Base-by-base conservation (phyloP, 164 flowering plant species). In the Magnolia changhungtana region DNA sequence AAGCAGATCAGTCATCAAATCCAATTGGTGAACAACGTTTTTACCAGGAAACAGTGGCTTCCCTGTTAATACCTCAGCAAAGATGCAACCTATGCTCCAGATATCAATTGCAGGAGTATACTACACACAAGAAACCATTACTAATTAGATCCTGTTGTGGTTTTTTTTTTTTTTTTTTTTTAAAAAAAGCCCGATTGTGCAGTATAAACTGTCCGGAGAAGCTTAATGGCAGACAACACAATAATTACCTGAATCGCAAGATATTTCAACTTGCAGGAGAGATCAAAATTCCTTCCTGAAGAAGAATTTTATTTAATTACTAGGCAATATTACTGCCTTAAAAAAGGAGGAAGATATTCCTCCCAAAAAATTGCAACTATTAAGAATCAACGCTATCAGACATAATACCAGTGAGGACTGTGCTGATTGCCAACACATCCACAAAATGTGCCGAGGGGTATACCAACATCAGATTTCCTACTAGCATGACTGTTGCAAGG, bases 81-180 rank as follows among this genome's bases (percentile, higher is more conserved):
- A 95, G 59, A 95, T 95, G 91, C 98, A 93, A 72, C 98, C 97
- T 74, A 95, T 95, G 76, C 98, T 92, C 98, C 98, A 95, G 77
- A 95, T 90, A 80, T 95, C 98, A 81, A 95, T 95, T 18, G 97
- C 98, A 21, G 97, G 93, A 21, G 98, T 95, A 78, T 95, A 95
- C 98, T 95, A 92, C 82, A 86, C 63, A 74, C 10, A 64, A 74
- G 51, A 61, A 75, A 18, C 20, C 37, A 63, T 71, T 31, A 76
- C 69, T 64, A 75, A 31, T 74, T 9, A 74, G 67, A 72, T 64
- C 58, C 64, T 23, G 59, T 8, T 21, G 37, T 14, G 4, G 9
- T 59, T 27, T 27, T 27, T 27, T 24, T 24, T 24, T 24, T 27
- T 27, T 27, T n/a, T n/a, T n/a, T n/a, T n/a, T 24, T 24, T 1